Evolutionary conservation across 1,284 basidiomycete species (phyloP), one percentile per base, ranked within the genome.

Genomic region (Ceratobasidium sp.): DNA sequence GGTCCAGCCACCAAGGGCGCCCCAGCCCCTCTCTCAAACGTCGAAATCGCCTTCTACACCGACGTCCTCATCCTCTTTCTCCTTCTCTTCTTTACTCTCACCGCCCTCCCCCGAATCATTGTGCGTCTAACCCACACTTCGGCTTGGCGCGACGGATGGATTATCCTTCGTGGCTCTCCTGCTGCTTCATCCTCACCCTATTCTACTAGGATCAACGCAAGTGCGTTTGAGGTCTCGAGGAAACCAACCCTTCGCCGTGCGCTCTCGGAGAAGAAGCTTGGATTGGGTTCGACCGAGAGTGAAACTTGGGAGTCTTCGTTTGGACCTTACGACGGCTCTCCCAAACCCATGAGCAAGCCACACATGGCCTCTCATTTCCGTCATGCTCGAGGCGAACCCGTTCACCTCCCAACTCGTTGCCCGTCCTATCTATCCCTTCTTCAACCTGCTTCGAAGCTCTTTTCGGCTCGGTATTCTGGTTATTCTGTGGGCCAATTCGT

Each of bases 11-110:
- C 55, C 41, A 45, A 39, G 16, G 52, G n/a, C 26, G 43, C 55
- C 16, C 23, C 55, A 10, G 26, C 58, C 14, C 67, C 67, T 36
- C 50, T 62, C 34, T 53, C 67, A 60, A 64, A 74, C 43, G 53
- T 48, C 34, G 48, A 65, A 26, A 64, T 72, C 52, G 73, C 80
- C 73, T 80, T 79, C 79, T 83, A 82, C 74, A 82, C 76, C 9
- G 55, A 71, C n/a, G 77, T 65, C 58, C 76, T 76, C 52, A 75
- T 78, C 50, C 53, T 75, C 43, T 45, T 67, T 55, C 16, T 74
- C 55, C 50, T 74, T 59, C 55, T 73, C 43, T 65, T 75, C 46
- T 74, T 80, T 78, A 12, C 78, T 78, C 28, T 75, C 76, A n/a
- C 79, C 78, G 14, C 74, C 60, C 59, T 80, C 77, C 36, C 80